Conservation (phyloP, 1,139 yeast species). For the Debaryomyces nepalensis region DNA sequence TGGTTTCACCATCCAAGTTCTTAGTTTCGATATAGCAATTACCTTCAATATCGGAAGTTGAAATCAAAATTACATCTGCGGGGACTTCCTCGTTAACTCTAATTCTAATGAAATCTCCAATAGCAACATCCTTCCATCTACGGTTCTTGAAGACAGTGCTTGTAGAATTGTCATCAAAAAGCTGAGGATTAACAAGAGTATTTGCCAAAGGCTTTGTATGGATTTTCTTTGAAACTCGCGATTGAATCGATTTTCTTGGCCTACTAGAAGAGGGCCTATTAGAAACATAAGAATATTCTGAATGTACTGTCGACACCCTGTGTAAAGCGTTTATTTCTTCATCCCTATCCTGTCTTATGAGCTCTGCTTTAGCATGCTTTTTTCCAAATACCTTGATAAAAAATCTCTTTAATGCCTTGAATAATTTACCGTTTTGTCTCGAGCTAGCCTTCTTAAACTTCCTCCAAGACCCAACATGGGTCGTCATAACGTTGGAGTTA, state of each 20-base stretch:
- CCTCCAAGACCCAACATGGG: slow-evolving; percentile 68
- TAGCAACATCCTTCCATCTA: slow-evolving; percentile 86
- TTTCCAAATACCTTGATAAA: slow-evolving; percentile 35
- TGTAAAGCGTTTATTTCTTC: slow-evolving; percentile 37
- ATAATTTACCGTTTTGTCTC: slow-evolving; percentile 21
- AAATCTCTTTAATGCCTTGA: slow-evolving; percentile 28
- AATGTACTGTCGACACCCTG: slow-evolving; percentile 46
- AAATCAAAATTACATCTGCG: slow-evolving; percentile 79
- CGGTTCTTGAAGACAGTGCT: slow-evolving; percentile 61
- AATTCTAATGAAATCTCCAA: slow-evolving; percentile 87
- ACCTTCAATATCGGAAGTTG: slow-evolving; percentile 88
- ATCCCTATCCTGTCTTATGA: slow-evolving; percentile 30
- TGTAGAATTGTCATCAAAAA: slow-evolving; percentile 27
- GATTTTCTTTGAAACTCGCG: slow-evolving; percentile 17
- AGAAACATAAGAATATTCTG: slow-evolving; percentile 34
- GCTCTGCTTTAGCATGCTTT: slow-evolving; percentile 32
- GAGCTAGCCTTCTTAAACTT: slow-evolving; percentile 56
- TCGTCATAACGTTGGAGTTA: slow-evolving; percentile 80
- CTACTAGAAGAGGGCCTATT: slow-evolving; percentile 12
- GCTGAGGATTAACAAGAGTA: slow-evolving; percentile 40
- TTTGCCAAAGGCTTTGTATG: slow-evolving; percentile 22
- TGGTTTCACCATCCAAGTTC: slow-evolving; percentile 95
- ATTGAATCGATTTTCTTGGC: slow-evolving; percentile 20
- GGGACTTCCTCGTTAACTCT: slow-evolving; percentile 92
- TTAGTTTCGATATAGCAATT: slow-evolving; percentile 93